Evolutionary conservation across 305 asterid genomes (phyloP), one percentile per base, ranked within the genome.

Genomic region (Fraxinus nigra): DNA sequence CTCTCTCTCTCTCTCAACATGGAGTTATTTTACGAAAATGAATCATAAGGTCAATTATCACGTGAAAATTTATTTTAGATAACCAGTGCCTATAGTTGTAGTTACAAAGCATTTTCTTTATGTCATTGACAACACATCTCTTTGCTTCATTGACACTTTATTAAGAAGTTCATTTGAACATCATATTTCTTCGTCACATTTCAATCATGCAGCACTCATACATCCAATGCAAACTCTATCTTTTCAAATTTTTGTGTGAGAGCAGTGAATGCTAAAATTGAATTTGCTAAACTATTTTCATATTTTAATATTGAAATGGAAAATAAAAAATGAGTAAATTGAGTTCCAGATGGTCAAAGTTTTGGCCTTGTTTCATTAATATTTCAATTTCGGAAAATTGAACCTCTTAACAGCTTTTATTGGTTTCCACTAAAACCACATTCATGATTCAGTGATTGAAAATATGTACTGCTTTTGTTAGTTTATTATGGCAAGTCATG

Each of bases 41-140:
- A n/a, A 54, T 54, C 34, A 9, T 24, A 22, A 24, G 72, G 32
- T 63, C 13, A 8, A 72, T 46, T 24, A 2, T 69, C 16, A 72
- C 28, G 70, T 76, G 20, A 63, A 76, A 65, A 26, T 81, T 61
- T 70, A 73, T 54, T 38, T 81, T 16, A 61, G 70, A 63, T 74
- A 82, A 70, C 79, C 78, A 22, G 37, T 30, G 67, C 43, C 69
- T 30, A 38, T 22, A 56, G 79, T 70, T 16, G 43, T 14, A 20
- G 37, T 37, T 65, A 22, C 18, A 10, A 26, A 72, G 48, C 14
- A 76, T 76, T 75, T 77, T 70, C n/a, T 78, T 34, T 75, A 74
- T n/a, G 75, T 77, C 26, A 56, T 43, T 16, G 69, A n/a, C 78
- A 72, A 59, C 37, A 72, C 75, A 67, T 77, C n/a, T 72, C 32